Base-by-base conservation (phyloP, 179 eudicot genomes). In the Heliamphora pulchella region DNA sequence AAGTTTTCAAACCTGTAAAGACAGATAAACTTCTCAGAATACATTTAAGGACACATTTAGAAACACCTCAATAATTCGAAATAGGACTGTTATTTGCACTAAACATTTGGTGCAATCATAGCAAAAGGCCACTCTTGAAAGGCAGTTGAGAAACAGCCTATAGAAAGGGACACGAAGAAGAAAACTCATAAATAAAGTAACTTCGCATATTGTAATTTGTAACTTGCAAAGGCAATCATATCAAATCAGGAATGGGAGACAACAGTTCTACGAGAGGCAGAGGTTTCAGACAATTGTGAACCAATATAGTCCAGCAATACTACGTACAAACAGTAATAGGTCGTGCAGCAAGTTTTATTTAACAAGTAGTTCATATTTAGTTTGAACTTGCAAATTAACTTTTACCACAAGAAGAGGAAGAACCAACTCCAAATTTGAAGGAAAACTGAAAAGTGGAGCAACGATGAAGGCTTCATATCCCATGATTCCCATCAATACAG, bases 1-100 rank as follows among this genome's bases (percentile, higher is more conserved):
- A 76, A 66, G 96, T 94, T 84, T 92, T 92, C 71, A 92, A 44
- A 83, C 98, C 98, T 94, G 91, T 86, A 83, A 47, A 78, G 72
- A 68, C 47, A 71, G n/a, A 62, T 14, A 64, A 20, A 13, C 6
- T 51, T 66, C 14, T 81, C 69, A 81, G 77, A 15, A 67, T 54
- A 64, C 62, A 44, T 47, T 53, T 2, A 11, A n/a, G 18, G 7
- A 58, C 9, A 54, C 4, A 10, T 11, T 48, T 62, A 59, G 0
- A 22, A 39, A 39, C 47, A 63, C 43, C 70, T 13, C 22, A 64
- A 18, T 15, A 47, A 22, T 72, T 64, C 41, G 22, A 78, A 48
- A 64, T 58, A 77, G 47, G 15, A 14, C 63, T 31, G 31, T 65
- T 51, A 51, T 22, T 67, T 14, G 73, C 59, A 64, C 61, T 17